Conservation (phyloP, 495 filamentous ascomycete species). For the Daldinia vernicosa region DNA sequence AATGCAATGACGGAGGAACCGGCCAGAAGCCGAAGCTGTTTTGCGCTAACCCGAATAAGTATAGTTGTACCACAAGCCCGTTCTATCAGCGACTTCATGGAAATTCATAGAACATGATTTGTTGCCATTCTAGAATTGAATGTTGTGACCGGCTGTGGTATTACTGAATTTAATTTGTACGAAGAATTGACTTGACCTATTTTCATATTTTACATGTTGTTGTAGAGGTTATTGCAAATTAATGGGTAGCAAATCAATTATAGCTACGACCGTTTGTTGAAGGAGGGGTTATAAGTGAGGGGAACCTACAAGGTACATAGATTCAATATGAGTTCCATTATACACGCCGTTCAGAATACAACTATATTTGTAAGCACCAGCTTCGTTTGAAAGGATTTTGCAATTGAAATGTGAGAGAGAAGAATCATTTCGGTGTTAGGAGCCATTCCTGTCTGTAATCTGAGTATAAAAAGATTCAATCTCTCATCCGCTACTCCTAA, state of each 20-base stretch:
- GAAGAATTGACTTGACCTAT: neutral
- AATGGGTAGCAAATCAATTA: neutral
- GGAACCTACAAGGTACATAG: neutral
- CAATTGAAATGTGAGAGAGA: neutral
- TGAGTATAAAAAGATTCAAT: slow-evolving; percentile 16
- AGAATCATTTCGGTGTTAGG: slow-evolving; percentile 22
- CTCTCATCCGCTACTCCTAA: neutral
- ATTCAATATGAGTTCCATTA: neutral
- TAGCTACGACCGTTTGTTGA: neutral
- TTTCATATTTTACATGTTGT: neutral
- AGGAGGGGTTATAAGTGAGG: neutral
- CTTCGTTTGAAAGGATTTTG: neutral
- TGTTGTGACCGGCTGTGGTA: slow-evolving; percentile 9
- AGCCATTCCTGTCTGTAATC: slow-evolving; percentile 16
- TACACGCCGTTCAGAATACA: neutral
- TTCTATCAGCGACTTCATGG: slow-evolving; percentile 25
- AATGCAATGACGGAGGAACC: slow-evolving; percentile 39
- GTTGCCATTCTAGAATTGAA: slow-evolving; percentile 29
- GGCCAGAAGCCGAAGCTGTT: slow-evolving; percentile 38
- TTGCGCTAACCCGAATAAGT: slow-evolving; percentile 30
- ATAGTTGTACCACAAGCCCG: slow-evolving; percentile 25
- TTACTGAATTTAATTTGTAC: neutral
- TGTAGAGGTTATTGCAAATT: neutral
- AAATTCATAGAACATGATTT: slow-evolving; percentile 46
- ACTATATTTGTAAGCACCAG: slow-evolving; percentile 22